These are phyloP conservation scores for Venturia asperata DNA, from an alignment of 2,329 filamentous ascomycete genomes.

Conservation along the genomic window DNA sequence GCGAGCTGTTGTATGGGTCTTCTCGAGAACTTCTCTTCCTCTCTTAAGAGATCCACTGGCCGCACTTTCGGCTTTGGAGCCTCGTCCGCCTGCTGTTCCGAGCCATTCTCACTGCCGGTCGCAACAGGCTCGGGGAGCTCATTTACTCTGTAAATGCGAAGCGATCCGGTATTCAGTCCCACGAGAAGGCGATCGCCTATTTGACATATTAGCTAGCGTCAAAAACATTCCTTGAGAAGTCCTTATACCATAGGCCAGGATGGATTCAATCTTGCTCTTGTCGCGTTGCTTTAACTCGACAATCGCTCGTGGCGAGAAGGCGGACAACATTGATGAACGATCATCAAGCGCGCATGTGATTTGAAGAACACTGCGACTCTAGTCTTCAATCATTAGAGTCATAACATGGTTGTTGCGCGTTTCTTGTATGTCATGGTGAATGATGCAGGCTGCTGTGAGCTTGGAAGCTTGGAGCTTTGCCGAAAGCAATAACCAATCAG, in stretches of 20 bases:
- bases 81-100: conserved; percentile 29
- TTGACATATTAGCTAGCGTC: conserved; percentile 22
- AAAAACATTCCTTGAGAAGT: conserved; percentile 2
- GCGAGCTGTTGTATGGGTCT: conserved; percentile 89
- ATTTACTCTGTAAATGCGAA: conserved; percentile 89
- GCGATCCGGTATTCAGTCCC: conserved; percentile 78
- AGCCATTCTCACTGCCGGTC: conserved; percentile 31
- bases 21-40: conserved; percentile 89
- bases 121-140: conserved; percentile 41
- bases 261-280: conserved; percentile 95
- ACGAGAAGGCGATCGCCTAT: conserved; percentile 79
- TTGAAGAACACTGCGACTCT: background rate
- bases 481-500: background rate
- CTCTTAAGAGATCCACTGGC: conserved; percentile 75
- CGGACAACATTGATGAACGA: conserved; percentile 72
- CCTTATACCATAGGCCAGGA: conserved; percentile 72
- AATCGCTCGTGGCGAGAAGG: conserved; percentile 91
- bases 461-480: conserved; percentile 8
- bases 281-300: conserved; percentile 94
- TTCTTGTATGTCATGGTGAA: background rate
- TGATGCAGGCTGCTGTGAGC: background rate
- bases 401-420: background rate
- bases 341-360: background rate
- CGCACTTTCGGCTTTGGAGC: conserved; percentile 30
- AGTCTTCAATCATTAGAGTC: background rate